phyloP scores from a whole-genome alignment of 192 early-diverging fungal species.

The Coemansia sp. region DNA sequence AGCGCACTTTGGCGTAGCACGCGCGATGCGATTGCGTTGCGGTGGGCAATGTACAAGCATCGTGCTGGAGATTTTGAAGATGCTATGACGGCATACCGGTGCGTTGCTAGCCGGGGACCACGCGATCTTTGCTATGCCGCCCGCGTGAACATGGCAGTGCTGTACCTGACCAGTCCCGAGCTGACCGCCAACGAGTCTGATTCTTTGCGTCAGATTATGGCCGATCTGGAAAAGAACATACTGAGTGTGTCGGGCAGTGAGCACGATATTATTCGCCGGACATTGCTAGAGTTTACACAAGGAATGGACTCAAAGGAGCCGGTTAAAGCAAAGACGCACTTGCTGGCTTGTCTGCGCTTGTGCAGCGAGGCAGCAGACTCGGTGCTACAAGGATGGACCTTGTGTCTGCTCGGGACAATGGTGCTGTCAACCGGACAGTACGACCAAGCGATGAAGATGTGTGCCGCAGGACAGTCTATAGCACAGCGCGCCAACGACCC shows the following conservation, averaged over 20 bases:
- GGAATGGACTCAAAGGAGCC: constrained; percentile 32
- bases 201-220: background rate
- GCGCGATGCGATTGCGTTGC: constrained; percentile 31
- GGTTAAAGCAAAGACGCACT: constrained; percentile 39
- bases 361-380: constrained; percentile 28
- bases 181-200: background rate
- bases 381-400: constrained; percentile 42
- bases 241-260: constrained; percentile 7
- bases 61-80: constrained; percentile 34
- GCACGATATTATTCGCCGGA: constrained; percentile 11
- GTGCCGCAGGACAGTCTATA: constrained; percentile 38
- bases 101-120: constrained; percentile 14
- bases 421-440: constrained; percentile 45
- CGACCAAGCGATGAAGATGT: constrained; percentile 50
- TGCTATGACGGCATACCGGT: constrained; percentile 32
- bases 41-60: constrained; percentile 51
- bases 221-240: background rate
- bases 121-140: constrained; percentile 26
- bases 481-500: constrained; percentile 41
- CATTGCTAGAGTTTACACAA: constrained; percentile 32
- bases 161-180: constrained; percentile 10
- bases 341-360: constrained; percentile 30
- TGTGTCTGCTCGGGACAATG: constrained; percentile 39
- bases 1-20: constrained; percentile 19
- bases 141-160: constrained; percentile 19